Base-by-base conservation (phyloP, 2,329 filamentous ascomycete genomes). In the Fusarium anthophilum region DNA sequence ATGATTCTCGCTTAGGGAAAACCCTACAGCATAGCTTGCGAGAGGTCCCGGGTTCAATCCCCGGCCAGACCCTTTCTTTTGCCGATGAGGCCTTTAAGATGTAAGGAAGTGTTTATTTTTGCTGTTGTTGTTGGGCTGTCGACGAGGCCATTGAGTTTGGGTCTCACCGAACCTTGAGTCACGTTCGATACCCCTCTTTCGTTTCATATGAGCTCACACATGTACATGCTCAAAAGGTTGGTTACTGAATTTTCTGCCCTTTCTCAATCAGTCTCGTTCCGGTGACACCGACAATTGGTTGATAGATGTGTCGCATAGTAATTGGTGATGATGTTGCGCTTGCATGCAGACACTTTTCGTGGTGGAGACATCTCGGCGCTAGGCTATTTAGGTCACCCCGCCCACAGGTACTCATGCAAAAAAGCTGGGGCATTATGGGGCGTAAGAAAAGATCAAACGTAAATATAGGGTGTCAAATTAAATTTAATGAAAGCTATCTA, bases 1-100 rank as follows among this genome's bases (percentile, higher is more conserved):
- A 91, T 91, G 88, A 91, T 91, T 91, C 89, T 90, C 88, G 89
- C 89, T 91, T 91, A 91, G 89, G 89, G 89, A 81, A 78, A 73
- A 83, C 81, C 81, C 82, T 80, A 74, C 57, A 81, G 81, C 80
- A 73, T 53, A 60, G 75, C 74, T 78, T 84, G 83, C 83, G 83
- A 83, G 83, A 84, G 83, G 83, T 84, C 83, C 82, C 83, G 83
- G 82, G 83, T 84, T 84, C 83, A 82, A 84, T 84, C 82, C 83
- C 81, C 83, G 83, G 83, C 82, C 82, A 83, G 82, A 83, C 82
- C 41, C 63, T 47, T 50, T 7, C 63, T 66, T 66, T 66, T 66
- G 63, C 48, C 2, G 1, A 12, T 5, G 13, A 38, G 13, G 20
- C 3, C 11, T 32, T 2, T 32, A 7, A 24, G 28, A 32, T 18